These are phyloP conservation scores for Neonectria ditissima DNA, from an alignment of 2,329 filamentous ascomycete species.

Conservation along the genomic window DNA sequence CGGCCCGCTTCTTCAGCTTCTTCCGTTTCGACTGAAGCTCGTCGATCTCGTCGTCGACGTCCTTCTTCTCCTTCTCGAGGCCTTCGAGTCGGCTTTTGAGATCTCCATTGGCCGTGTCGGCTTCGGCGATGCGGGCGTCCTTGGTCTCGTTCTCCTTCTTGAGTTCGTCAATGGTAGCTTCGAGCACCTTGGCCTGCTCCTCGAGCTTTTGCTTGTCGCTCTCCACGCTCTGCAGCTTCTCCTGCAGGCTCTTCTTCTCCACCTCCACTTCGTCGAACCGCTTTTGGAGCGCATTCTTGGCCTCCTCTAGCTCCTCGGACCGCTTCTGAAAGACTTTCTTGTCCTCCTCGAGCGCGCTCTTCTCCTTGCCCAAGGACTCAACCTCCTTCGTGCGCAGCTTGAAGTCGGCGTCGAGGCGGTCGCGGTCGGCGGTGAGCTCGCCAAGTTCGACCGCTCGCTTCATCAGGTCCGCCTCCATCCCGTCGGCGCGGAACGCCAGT, in stretches of 20 bases:
- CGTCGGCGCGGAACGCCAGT: slow-evolving; percentile 40
- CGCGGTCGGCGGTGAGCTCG: slow-evolving; percentile 40
- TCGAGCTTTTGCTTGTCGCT: slow-evolving; percentile 24
- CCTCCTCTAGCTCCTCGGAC: slow-evolving; percentile 34
- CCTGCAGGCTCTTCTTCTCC: slow-evolving; percentile 40
- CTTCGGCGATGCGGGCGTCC: slow-evolving; percentile 37
- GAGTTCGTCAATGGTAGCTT: slow-evolving; percentile 39
- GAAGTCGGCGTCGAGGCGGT: slow-evolving; percentile 36
- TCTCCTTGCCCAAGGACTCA: slow-evolving; percentile 31
- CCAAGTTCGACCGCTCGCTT: slow-evolving; percentile 41
- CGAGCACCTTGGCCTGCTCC: slow-evolving; percentile 33
- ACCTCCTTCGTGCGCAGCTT: slow-evolving; percentile 35
- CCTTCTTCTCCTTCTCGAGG: slow-evolving; percentile 42
- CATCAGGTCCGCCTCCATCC: slow-evolving; percentile 41
- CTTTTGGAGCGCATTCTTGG: slow-evolving; percentile 39
- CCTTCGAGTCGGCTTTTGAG: slow-evolving; percentile 42
- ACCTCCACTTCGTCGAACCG: slow-evolving; percentile 35
- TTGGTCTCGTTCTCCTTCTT: slow-evolving; percentile 41
- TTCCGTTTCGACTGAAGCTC: slow-evolving; percentile 41
- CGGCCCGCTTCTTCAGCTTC: slow-evolving; percentile 42
- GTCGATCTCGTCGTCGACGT: slow-evolving; percentile 35
- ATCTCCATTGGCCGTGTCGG: slow-evolving; percentile 39
- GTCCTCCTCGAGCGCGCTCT: slow-evolving; percentile 22
- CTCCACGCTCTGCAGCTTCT: slow-evolving; percentile 10
- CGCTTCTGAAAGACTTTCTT: slow-evolving; percentile 23